phyloP scores from a whole-genome alignment of 2,329 filamentous ascomycete genomes.

The Fusarium aywerte region DNA sequence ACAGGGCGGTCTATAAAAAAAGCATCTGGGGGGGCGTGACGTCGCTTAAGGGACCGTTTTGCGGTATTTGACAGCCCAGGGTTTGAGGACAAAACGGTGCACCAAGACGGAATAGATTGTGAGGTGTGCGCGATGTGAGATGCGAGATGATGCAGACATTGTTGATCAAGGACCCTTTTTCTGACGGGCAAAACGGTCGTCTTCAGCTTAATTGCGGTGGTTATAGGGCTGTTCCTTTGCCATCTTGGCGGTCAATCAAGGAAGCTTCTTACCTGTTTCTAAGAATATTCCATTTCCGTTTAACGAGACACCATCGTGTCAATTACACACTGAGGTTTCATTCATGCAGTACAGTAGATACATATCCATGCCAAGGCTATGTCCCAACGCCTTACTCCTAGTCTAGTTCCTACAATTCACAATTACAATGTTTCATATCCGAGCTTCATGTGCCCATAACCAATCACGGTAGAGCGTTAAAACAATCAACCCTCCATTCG shows the following conservation, averaged over 20 bases:
- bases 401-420: slow-evolving; percentile 20
- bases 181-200: slow-evolving; percentile 10
- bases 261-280: slow-evolving; percentile 19
- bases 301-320: slow-evolving; percentile 1
- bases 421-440: slow-evolving; percentile 26
- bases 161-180: neutral
- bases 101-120: slow-evolving; percentile 8
- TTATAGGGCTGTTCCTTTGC: slow-evolving; percentile 3
- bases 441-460: slow-evolving; percentile 35
- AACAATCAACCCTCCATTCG: slow-evolving; percentile 64
- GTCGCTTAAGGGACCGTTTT: slow-evolving; percentile 12
- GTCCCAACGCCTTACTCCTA: slow-evolving; percentile 40
- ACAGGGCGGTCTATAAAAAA: slow-evolving; percentile 36
- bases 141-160: slow-evolving; percentile 18
- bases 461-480: neutral
- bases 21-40: slow-evolving; percentile 24
- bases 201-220: neutral
- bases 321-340: neutral
- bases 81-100: slow-evolving; percentile 14
- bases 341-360: slow-evolving; percentile 1
- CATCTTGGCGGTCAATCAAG: slow-evolving; percentile 15
- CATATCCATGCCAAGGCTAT: slow-evolving; percentile 8
- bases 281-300: slow-evolving; percentile 32
- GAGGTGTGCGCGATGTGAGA: neutral
- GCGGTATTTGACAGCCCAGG: slow-evolving; percentile 7